A percentile compares a stretch with the other conserved stretches of the same genome.
Evolutionary conservation across 1,284 basidiomycete species (phyloP).

Genomic region (Ceratobasidium sp.): DNA sequence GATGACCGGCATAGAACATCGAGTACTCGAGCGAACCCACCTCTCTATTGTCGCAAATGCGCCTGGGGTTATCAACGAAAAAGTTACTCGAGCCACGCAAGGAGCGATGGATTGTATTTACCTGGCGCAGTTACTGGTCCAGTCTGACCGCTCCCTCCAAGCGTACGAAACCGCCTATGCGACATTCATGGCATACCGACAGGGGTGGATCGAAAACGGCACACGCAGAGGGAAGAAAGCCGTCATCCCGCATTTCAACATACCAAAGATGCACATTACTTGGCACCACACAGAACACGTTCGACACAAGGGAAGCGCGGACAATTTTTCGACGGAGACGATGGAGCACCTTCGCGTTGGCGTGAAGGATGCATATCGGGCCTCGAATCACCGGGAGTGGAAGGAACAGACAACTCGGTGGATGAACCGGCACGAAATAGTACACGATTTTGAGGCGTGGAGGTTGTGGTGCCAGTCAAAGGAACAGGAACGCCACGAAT

Average conservation of each 20-base stretch:
- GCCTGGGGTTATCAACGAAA: constrained; percentile 34
- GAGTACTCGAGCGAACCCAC: constrained; percentile 31
- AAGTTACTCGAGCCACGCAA: constrained; percentile 21
- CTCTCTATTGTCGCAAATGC: constrained; percentile 28
- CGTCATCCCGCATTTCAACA: constrained; percentile 21
- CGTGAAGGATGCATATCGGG: constrained; percentile 34
- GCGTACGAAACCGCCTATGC: constrained; percentile 19
- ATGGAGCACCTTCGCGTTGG: constrained; percentile 40
- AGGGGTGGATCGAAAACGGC: constrained; percentile 33
- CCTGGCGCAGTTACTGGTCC: constrained; percentile 32
- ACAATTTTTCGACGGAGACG: constrained; percentile 44
- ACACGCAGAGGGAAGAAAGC: constrained; percentile 19
- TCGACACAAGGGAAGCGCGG: constrained; percentile 12
- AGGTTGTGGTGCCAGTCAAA: constrained; percentile 9
- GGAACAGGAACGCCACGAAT: constrained; percentile 2
- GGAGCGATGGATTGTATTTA: constrained; percentile 32
- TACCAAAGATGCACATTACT: constrained; percentile 44
- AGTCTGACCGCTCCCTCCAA: constrained; percentile 22
- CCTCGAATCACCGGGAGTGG: constrained; percentile 33
- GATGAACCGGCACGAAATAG: constrained; percentile 30
- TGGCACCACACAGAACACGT: constrained; percentile 19
- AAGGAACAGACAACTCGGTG: constrained; percentile 16
- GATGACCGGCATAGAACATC: constrained; percentile 37
- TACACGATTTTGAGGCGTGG: constrained; percentile 30
- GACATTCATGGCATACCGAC: constrained; percentile 15